Base-by-base conservation (phyloP, 331 rosid species). In the Acacia concinna region DNA sequence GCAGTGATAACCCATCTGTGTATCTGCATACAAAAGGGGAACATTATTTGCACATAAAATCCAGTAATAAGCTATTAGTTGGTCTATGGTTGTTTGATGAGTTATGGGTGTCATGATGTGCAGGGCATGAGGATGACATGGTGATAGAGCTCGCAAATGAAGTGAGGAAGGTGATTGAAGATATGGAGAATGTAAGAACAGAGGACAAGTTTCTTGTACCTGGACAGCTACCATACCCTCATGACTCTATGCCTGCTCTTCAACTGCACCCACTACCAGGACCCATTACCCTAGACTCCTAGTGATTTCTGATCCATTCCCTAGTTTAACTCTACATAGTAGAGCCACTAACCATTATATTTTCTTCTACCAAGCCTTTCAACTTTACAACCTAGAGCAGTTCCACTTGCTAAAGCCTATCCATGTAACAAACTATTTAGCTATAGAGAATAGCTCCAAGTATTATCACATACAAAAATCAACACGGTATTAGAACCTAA, bases 61-160 rank as follows among this genome's bases (percentile, higher is more conserved):
- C 11, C 41, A 38, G 11, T 34, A 30, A 2, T 12, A n/a, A 17
- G 10, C n/a, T n/a, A 27, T 66, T 46, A 68, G 38, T 73, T 51
- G 78, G 17, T 31, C 5, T 47, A 27, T 11, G 49, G 66, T 38
- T 77, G 67, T 4, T 68, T 81, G 51, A 68, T 54, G 73, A 80
- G 20, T 67, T 56, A 4, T 34, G 49, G 69, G 76, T 38, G 63
- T 18, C 74, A 40, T 59, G 49, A 20, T 75, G 69, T 78, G 30
- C 91, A 96, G 99, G 93, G n/a, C 98, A 91, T 51, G 97, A 89
- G 63, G 99, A 93, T 0, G 97, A 93, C 80, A 57, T 56, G 13
- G 94, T 96, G 85, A 96, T 96, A 54, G 98, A 93, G 79, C 98
- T 96, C 32, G 99, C 99, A 3, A 87, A 90, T 71, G 94, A 87